Conservation (phyloP, 768 basidiomycete genomes). For the Calocera cornea region DNA sequence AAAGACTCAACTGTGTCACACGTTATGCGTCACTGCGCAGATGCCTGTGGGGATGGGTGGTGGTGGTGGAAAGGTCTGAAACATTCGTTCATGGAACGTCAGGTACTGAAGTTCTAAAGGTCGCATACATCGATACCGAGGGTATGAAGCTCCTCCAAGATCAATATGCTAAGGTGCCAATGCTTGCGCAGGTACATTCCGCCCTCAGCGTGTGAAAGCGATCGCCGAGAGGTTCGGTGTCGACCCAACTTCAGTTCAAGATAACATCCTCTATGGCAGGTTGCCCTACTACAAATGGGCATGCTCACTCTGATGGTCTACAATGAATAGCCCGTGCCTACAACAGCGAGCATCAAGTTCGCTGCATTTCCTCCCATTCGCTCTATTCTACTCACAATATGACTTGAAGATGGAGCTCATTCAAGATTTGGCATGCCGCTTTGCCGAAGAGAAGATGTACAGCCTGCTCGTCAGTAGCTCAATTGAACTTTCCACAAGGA, state of each 20-base stretch:
- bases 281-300: neutral
- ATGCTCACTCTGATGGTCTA: neutral
- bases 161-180: conserved; percentile 14
- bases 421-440: conserved; percentile 74
- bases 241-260: conserved; percentile 51
- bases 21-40: conserved; percentile 82
- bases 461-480: conserved; percentile 37
- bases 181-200: conserved; percentile 60
- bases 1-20: conserved; percentile 91
- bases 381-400: neutral
- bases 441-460: conserved; percentile 84
- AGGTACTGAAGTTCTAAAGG: conserved; percentile 30
- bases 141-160: conserved; percentile 29
- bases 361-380: neutral
- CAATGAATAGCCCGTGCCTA: conserved; percentile 57
- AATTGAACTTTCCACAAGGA: conserved; percentile 10
- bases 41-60: conserved; percentile 83
- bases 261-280: conserved; percentile 81
- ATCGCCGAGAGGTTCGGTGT: conserved; percentile 92
- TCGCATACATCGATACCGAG: conserved; percentile 88
- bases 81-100: neutral
- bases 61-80: conserved; percentile 70
- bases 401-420: conserved; percentile 64
- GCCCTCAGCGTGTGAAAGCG: conserved; percentile 80
- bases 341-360: conserved; percentile 83